phyloP scores from a whole-genome alignment of 257 asterid genomes.

The Nicotiana noctiflora region DNA sequence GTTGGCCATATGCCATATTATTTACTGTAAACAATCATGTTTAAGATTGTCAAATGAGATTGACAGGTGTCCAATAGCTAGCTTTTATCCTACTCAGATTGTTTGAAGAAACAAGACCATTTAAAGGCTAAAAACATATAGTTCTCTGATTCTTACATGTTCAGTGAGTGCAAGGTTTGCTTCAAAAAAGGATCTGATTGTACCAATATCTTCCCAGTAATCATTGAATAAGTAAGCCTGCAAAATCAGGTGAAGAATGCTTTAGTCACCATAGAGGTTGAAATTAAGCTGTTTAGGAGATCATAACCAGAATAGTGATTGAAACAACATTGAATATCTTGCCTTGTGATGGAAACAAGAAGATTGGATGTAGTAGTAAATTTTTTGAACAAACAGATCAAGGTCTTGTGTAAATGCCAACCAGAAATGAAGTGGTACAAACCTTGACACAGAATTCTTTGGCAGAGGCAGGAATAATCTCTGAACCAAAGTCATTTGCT shows the following conservation, averaged over 20 bases:
- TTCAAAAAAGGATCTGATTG: conserved; percentile 87
- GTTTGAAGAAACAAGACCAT: background rate
- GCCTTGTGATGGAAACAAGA: background rate
- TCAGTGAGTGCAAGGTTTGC: conserved; percentile 99
- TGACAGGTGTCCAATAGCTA: background rate
- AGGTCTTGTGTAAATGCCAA: background rate
- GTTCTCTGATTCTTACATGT: conserved; percentile 50
- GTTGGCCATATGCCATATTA: background rate
- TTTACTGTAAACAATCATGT: background rate
- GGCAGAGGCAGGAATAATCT: conserved; percentile 92
- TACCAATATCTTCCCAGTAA: conserved; percentile 99
- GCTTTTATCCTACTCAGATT: background rate
- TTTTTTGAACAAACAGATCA: background rate
- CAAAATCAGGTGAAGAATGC: conserved; percentile 8
- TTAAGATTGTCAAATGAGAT: background rate
- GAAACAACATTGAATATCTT: background rate
- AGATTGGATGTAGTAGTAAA: background rate
- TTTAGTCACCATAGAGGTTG: background rate
- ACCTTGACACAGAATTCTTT: conserved; percentile 68
- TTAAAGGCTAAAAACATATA: background rate
- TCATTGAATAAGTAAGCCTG: conserved; percentile 90
- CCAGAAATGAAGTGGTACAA: background rate
- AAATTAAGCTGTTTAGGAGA: background rate
- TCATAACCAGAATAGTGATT: background rate
- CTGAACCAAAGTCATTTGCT: conserved; percentile 95